A percentile compares a stretch with the other conserved stretches of the same genome.
Evolutionary conservation across 306 rosid species (phyloP).

Genomic region (Canavalia ensiformis): DNA sequence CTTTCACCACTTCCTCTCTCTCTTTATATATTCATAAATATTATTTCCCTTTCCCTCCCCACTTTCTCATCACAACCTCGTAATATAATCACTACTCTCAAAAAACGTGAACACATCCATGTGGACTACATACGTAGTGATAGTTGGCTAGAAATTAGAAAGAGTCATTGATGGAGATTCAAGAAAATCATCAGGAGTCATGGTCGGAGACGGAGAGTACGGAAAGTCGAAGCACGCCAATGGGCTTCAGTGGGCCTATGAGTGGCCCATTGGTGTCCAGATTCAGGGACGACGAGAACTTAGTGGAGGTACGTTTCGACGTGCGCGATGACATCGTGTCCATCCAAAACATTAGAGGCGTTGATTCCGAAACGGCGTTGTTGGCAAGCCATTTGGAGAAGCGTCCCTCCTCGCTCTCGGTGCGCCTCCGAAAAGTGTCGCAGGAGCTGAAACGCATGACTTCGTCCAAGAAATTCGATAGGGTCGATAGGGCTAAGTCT

Average conservation of each 20-base stretch:
- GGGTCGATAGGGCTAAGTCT: slow-evolving; percentile 68
- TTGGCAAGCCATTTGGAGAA: slow-evolving; percentile 70
- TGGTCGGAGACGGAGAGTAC: slow-evolving; percentile 71
- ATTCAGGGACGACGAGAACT: slow-evolving; percentile 66
- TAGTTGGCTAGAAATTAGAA: too few species aligned
- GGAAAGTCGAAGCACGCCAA: slow-evolving; percentile 57
- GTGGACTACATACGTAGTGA: too few species aligned
- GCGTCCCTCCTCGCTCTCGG: slow-evolving; percentile 60
- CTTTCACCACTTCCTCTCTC: too few species aligned
- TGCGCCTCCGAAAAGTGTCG: slow-evolving; percentile 72
- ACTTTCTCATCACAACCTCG: background rate
- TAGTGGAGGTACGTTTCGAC: slow-evolving; percentile 83
- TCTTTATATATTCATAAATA: background rate
- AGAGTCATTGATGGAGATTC: slow-evolving; percentile 61
- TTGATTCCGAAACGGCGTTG: slow-evolving; percentile 72
- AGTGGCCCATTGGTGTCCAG: slow-evolving; percentile 70
- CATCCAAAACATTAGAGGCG: slow-evolving; percentile 75
- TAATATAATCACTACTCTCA: too few species aligned
- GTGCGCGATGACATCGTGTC: slow-evolving; percentile 74
- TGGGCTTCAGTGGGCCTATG: slow-evolving; percentile 75
- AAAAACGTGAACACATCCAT: too few species aligned
- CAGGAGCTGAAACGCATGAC: slow-evolving; percentile 85
- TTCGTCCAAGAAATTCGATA: slow-evolving; percentile 66
- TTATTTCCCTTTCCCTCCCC: background rate
- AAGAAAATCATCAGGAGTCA: slow-evolving; percentile 58